phyloP scores from a whole-genome alignment of 305 asterid species.

The Fraxinus greggii region DNA sequence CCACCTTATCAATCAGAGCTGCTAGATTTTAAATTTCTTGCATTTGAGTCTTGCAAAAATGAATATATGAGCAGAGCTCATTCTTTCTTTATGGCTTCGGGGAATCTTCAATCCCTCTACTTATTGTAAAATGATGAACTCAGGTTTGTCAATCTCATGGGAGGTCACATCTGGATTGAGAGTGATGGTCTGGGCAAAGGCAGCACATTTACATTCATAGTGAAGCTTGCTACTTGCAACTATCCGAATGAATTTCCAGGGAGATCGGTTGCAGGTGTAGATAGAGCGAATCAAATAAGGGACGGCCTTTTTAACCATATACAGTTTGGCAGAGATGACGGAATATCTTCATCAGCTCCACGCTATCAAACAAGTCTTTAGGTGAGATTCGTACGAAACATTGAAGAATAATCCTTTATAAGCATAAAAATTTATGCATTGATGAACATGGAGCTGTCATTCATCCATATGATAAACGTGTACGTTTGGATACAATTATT shows the following conservation, averaged over 20 bases:
- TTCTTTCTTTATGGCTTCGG: background rate
- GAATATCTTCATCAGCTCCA: slow-evolving; percentile 7
- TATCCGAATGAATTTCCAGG: slow-evolving; percentile 29
- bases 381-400: background rate
- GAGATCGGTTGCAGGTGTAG: slow-evolving; percentile 20
- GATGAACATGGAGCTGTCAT: background rate
- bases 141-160: slow-evolving; percentile 69
- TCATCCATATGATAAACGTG: background rate
- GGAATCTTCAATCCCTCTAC: background rate
- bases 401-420: background rate
- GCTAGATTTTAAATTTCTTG: background rate
- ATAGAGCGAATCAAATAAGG: slow-evolving; percentile 28
- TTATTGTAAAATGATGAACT: background rate
- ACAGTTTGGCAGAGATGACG: slow-evolving; percentile 28
- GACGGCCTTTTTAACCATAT: slow-evolving; percentile 34
- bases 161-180: slow-evolving; percentile 67
- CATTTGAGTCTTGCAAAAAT: background rate
- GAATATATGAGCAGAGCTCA: background rate
- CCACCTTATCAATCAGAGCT: background rate
- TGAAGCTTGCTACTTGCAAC: slow-evolving; percentile 40
- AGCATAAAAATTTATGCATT: background rate
- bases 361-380: slow-evolving; percentile 30
- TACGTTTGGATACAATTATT: background rate
- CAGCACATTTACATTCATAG: slow-evolving; percentile 45
- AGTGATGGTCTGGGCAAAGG: slow-evolving; percentile 66